Conservation (phyloP, 768 basidiomycete species). For the Xanthoconium stramineum region DNA sequence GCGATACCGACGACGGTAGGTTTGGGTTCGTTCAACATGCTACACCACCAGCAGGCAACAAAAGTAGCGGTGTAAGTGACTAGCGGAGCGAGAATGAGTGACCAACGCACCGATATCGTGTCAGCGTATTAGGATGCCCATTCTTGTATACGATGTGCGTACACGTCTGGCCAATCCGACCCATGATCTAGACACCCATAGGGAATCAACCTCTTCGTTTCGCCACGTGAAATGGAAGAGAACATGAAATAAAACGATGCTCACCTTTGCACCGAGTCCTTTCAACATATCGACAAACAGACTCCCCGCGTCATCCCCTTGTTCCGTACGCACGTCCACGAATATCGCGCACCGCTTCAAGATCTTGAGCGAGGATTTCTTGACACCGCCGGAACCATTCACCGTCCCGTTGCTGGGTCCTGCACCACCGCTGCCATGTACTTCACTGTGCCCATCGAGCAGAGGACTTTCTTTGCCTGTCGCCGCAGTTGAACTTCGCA, state of each 20-base stretch:
- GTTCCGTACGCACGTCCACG: conserved; percentile 74
- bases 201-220: neutral
- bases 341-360: conserved; percentile 76
- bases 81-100: neutral
- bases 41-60: conserved; percentile 20
- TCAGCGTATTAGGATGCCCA: conserved; percentile 69
- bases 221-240: neutral
- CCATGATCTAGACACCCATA: conserved; percentile 45
- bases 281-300: conserved; percentile 83
- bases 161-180: conserved; percentile 65
- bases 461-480: conserved; percentile 22
- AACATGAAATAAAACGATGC: conserved; percentile 13
- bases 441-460: conserved; percentile 26
- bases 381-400: conserved; percentile 25
- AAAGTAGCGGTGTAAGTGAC: neutral
- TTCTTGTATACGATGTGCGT: conserved; percentile 89
- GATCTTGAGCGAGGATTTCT: conserved; percentile 42
- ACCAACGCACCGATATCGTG: conserved; percentile 58
- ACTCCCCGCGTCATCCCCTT: conserved; percentile 77
- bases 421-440: conserved; percentile 18
- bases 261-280: conserved; percentile 75
- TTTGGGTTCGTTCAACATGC: conserved; percentile 61
- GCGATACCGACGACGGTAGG: conserved; percentile 79
- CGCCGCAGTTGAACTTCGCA: conserved; percentile 38
- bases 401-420: conserved; percentile 18